A percentile compares a stretch with the other conserved stretches of the same genome.
phyloP scores from a whole-genome alignment of 306 rosid species.

The Oemleria cerasiformis region DNA sequence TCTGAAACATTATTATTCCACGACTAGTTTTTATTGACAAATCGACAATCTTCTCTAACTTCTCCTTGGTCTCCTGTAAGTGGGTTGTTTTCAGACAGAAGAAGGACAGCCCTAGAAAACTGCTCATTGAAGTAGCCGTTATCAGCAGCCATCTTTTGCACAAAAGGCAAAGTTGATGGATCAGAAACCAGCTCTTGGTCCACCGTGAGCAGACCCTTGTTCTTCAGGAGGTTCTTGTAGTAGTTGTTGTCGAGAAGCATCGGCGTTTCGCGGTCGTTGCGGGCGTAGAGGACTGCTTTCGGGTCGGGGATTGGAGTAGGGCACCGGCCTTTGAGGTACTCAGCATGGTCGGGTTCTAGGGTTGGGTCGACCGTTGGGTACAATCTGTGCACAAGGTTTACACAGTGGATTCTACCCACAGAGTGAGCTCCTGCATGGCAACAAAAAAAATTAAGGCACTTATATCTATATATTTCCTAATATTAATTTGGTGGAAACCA shows the following conservation, averaged over 20 bases:
- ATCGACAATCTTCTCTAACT: conserved; percentile 77
- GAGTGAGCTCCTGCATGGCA: conserved; percentile 65
- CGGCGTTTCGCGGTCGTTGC: conserved; percentile 66
- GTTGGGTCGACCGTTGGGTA: conserved; percentile 66
- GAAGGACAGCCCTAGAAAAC: conserved; percentile 50
- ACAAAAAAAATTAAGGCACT: not conserved
- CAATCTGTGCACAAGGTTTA: conserved; percentile 53
- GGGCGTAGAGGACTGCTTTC: conserved; percentile 40
- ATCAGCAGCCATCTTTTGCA: conserved; percentile 67
- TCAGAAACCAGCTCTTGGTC: conserved; percentile 62
- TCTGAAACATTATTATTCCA: not conserved
- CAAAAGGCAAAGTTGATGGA: conserved; percentile 61
- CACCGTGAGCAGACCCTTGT: conserved; percentile 63
- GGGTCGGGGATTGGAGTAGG: conserved; percentile 69
- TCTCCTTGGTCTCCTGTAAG: conserved; percentile 56
- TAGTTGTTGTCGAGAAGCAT: conserved; percentile 76
- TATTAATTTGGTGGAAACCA: too few species aligned
- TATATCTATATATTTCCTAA: too few species aligned
- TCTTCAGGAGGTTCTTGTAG: conserved; percentile 57
- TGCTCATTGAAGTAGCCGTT: conserved; percentile 62
- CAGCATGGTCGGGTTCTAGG: conserved; percentile 48
- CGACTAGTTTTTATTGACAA: conserved; percentile 35
- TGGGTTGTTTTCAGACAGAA: conserved; percentile 69
- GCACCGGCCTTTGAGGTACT: conserved; percentile 62
- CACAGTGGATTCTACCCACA: conserved; percentile 77